These are phyloP conservation scores for Russula sp. DNA, from an alignment of 768 basidiomycete genomes.

Conservation along the genomic window DNA sequence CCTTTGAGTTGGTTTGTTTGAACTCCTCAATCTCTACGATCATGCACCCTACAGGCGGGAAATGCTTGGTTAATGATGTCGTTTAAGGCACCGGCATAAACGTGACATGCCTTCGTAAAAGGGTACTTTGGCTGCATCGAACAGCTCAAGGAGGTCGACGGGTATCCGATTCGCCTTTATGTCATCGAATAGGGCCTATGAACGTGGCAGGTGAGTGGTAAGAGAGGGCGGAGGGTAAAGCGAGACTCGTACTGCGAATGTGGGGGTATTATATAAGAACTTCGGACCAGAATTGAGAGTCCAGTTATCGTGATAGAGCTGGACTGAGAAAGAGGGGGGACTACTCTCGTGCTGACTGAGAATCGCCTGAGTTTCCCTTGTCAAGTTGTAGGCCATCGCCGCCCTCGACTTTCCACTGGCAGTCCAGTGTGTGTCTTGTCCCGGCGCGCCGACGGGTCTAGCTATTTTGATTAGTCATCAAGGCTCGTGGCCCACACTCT, in stretches of 20 bases:
- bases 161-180: slow-evolving; percentile 80
- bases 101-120: slow-evolving; percentile 71
- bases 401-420: neutral
- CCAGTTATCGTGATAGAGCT: slow-evolving; percentile 78
- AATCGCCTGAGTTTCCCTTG: slow-evolving; percentile 57
- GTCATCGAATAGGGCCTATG: slow-evolving; percentile 74
- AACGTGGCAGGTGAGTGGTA: slow-evolving; percentile 8
- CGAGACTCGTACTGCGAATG: slow-evolving; percentile 41
- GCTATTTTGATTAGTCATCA: slow-evolving; percentile 15
- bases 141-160: slow-evolving; percentile 76
- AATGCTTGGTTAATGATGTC: neutral
- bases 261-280: slow-evolving; percentile 74
- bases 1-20: slow-evolving; percentile 51
- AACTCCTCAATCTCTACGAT: slow-evolving; percentile 80
- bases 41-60: slow-evolving; percentile 59
- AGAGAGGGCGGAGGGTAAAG: neutral
- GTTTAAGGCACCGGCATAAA: neutral
- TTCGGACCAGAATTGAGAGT: slow-evolving; percentile 74
- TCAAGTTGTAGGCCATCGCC: slow-evolving; percentile 69
- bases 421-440: neutral
- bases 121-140: slow-evolving; percentile 64
- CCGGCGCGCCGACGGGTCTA: too few species aligned
- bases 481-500: neutral
- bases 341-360: slow-evolving; percentile 49
- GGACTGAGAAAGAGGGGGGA: slow-evolving; percentile 72